These are phyloP conservation scores for Camillea tinctor DNA, from an alignment of 2,329 filamentous ascomycete genomes.

Conservation along the genomic window DNA sequence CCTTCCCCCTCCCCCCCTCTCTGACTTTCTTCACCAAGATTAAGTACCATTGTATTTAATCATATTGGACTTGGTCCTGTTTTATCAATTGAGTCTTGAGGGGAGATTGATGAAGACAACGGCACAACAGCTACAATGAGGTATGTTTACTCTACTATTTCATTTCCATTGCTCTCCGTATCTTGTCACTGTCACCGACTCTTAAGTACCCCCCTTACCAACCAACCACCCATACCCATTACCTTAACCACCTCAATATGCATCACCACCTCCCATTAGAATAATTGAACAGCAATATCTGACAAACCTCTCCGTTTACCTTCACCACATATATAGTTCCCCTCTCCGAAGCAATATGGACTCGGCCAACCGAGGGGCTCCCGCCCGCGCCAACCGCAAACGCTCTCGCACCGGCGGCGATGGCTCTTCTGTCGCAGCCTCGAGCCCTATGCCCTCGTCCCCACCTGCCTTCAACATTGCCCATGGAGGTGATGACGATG, in stretches of 20 bases:
- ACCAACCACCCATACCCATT: no score
- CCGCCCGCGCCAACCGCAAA: slow-evolving; percentile 51
- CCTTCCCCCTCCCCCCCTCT: not conserved
- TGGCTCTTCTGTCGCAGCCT: slow-evolving; percentile 50
- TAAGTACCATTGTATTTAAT: no score
- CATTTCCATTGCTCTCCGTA: no score
- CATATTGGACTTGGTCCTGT: not conserved
- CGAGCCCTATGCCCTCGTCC: slow-evolving; percentile 66
- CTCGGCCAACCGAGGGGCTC: slow-evolving; percentile 75
- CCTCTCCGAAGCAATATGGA: slow-evolving; percentile 78
- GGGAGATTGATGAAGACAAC: not conserved
- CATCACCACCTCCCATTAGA: no score
- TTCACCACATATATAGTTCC: slow-evolving; percentile 66
- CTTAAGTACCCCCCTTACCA: not conserved
- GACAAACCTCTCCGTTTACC: not conserved
- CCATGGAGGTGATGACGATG: slow-evolving; percentile 67
- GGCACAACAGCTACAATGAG: not conserved
- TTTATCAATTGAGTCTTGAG: not conserved
- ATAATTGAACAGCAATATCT: not conserved
- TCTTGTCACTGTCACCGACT: not conserved
- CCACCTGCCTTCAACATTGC: slow-evolving; percentile 63
- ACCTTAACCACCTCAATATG: no score
- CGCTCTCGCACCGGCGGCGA: slow-evolving; percentile 53
- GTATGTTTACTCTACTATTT: no score
- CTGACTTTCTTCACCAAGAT: no score